Evolutionary conservation across 257 asterid genomes (phyloP).

Genomic region (Ocimum tenuiflorum): DNA sequence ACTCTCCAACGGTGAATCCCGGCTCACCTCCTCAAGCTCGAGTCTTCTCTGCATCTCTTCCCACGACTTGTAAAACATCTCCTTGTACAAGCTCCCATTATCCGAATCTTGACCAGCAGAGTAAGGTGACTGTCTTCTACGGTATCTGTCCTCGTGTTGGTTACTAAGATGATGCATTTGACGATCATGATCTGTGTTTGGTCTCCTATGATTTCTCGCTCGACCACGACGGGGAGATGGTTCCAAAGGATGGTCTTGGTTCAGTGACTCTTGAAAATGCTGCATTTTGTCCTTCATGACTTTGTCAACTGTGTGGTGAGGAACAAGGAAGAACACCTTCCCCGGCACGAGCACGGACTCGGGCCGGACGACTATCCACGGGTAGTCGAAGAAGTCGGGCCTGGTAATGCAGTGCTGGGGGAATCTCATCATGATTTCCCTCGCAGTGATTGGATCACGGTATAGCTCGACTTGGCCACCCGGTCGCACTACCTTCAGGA

Average conservation of each 20-base stretch:
- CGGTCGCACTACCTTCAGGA: conserved; percentile 53
- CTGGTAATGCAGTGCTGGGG: conserved; percentile 55
- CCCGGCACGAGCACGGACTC: conserved; percentile 40
- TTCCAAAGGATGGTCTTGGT: neutral
- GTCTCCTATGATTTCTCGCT: neutral
- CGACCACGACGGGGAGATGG: neutral
- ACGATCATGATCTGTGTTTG: neutral
- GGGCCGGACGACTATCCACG: conserved; percentile 57
- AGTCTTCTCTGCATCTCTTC: conserved; percentile 23
- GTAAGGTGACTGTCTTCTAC: neutral
- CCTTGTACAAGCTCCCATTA: conserved; percentile 3
- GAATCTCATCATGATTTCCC: conserved; percentile 42
- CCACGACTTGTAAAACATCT: conserved; percentile 31
- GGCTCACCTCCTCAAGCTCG: conserved; percentile 11
- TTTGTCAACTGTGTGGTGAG: conserved; percentile 27
- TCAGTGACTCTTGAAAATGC: conserved; percentile 1
- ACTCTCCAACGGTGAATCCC: conserved; percentile 1
- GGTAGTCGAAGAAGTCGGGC: conserved; percentile 60
- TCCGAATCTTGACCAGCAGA: conserved; percentile 1
- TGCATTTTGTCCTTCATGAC: conserved; percentile 24
- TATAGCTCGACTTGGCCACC: conserved; percentile 36
- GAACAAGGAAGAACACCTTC: conserved; percentile 29
- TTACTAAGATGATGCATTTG: neutral
- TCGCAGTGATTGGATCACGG: conserved; percentile 40
- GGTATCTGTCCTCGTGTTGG: conserved; percentile 16